Conservation (phyloP, 306 rosid genomes). For the Gleditsia sinensis region DNA sequence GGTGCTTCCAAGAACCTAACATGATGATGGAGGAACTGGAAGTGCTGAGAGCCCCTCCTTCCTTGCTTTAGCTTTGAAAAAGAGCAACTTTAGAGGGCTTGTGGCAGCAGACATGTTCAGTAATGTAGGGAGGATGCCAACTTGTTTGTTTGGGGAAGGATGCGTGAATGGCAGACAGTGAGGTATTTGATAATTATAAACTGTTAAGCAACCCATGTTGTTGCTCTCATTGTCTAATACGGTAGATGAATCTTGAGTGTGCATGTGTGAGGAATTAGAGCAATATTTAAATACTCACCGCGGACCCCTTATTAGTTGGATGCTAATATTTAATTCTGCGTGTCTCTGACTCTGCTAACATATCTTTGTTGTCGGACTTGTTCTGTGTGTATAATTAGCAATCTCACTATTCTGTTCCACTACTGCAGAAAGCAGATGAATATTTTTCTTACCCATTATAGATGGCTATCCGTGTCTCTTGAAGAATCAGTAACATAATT, state of each 20-base stretch:
- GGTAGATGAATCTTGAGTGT: constrained; percentile 41
- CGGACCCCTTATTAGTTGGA: constrained; percentile 36
- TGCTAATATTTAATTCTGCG: constrained; percentile 18
- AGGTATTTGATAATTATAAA: constrained; percentile 52
- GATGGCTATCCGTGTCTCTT: not conserved
- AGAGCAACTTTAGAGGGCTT: constrained; percentile 53
- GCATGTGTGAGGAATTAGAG: constrained; percentile 38
- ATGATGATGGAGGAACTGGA: constrained; percentile 36
- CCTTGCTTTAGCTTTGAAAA: constrained; percentile 34
- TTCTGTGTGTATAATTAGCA: constrained; percentile 28
- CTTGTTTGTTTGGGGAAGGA: constrained; percentile 68
- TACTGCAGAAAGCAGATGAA: not conserved
- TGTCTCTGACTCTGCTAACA: constrained; percentile 46
- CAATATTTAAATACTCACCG: constrained; percentile 30
- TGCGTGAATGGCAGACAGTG: constrained; percentile 77
- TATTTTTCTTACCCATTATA: not conserved
- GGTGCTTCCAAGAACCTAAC: constrained; percentile 59
- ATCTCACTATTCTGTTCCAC: constrained; percentile 9
- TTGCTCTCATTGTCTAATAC: constrained; percentile 46
- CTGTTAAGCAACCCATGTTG: constrained; percentile 52
- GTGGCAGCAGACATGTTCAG: constrained; percentile 72
- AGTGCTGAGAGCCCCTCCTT: not conserved
- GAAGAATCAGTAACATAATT: constrained; percentile 8
- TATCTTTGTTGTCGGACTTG: constrained; percentile 50
- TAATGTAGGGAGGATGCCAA: constrained; percentile 71